These are phyloP conservation scores for Scheffersomyces titani DNA, from an alignment of 1,139 yeast species.

Conservation along the genomic window DNA sequence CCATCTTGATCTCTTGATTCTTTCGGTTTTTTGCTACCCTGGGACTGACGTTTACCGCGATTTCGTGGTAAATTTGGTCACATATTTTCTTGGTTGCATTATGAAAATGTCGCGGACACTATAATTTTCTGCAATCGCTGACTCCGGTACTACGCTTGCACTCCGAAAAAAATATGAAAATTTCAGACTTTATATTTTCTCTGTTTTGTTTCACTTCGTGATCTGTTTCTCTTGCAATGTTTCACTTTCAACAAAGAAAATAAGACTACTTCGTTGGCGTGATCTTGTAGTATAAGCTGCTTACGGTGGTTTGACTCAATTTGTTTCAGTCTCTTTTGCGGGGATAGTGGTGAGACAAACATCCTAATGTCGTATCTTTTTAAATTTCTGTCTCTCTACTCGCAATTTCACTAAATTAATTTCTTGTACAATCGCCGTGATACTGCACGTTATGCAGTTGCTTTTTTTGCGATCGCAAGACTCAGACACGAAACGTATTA, in stretches of 20 bases:
- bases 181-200: background rate
- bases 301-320: background rate
- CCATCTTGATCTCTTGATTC: background rate
- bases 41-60: background rate
- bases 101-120: background rate
- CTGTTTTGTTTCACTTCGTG: background rate
- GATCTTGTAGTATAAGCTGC: background rate
- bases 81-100: background rate
- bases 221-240: background rate
- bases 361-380: background rate
- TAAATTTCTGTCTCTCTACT: background rate
- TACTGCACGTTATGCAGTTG: background rate
- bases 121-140: background rate
- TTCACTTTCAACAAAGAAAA: background rate
- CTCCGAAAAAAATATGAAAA: background rate
- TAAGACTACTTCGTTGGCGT: background rate
- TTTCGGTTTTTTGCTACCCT: background rate
- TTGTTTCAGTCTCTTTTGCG: background rate
- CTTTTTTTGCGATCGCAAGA: background rate
- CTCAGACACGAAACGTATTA: background rate
- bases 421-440: background rate
- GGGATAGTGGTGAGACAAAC: background rate
- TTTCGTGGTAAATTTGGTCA: background rate
- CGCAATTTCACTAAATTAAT: background rate
- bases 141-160: background rate